A percentile compares a stretch with the other conserved stretches of the same genome.
Conservation (phyloP, 371 early-diverging fungal species). For the Conidiobolus incongruus region DNA sequence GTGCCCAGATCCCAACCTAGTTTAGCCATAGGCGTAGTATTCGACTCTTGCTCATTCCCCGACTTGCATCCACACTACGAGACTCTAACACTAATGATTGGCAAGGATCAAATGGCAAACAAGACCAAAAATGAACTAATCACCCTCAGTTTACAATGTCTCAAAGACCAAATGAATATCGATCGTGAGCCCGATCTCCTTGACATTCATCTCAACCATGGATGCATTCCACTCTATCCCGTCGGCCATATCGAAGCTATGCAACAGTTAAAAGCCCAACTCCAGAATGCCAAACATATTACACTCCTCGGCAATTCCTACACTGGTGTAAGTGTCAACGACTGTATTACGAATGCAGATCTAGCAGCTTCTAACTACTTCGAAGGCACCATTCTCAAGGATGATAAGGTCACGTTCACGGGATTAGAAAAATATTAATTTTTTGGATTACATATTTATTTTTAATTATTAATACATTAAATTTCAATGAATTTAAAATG, state of each 20-base stretch:
- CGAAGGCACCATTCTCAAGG: too few species aligned
- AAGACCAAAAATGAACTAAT: slow-evolving; percentile 4
- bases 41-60: slow-evolving; percentile 65
- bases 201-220: slow-evolving; percentile 26
- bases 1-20: slow-evolving; percentile 35
- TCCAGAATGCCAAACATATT: slow-evolving; percentile 19
- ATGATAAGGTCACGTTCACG: too few species aligned
- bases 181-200: slow-evolving; percentile 20
- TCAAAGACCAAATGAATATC: slow-evolving; percentile 29
- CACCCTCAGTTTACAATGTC: slow-evolving; percentile 7
- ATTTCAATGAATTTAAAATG: too few species aligned
- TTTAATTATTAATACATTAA: too few species aligned
- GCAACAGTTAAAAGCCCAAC: slow-evolving; percentile 17
- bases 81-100: slow-evolving; percentile 73
- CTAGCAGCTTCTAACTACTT: too few species aligned
- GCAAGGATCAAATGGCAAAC: slow-evolving; percentile 11
- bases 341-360: too few species aligned
- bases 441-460: too few species aligned
- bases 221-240: slow-evolving; percentile 80
- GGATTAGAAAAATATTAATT: too few species aligned
- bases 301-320: slow-evolving; percentile 63
- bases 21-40: slow-evolving; percentile 58
- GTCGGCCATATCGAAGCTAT: slow-evolving; percentile 58
- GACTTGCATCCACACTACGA: slow-evolving; percentile 3
- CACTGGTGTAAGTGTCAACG: slow-evolving; percentile 68